phyloP scores from a whole-genome alignment of 2,329 filamentous ascomycete species.

The Parastagonospora avenae region DNA sequence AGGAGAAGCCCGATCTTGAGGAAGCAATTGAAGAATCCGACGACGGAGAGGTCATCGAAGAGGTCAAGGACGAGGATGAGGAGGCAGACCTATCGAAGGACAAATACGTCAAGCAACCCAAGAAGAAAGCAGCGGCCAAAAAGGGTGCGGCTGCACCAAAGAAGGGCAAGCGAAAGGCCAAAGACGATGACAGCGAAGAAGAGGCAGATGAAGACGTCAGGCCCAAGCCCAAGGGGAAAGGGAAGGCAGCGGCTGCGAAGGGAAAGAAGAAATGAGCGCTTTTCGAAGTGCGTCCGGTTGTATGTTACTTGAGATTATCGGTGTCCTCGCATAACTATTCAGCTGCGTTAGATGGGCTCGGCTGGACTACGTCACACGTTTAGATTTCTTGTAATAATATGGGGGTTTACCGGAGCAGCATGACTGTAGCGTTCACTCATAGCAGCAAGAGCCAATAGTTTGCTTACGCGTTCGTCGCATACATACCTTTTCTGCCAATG shows the following conservation, averaged over 20 bases:
- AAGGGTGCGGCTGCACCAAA: slow-evolving; percentile 54
- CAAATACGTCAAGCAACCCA: slow-evolving; percentile 93
- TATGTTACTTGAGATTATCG: not conserved
- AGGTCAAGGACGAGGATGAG: slow-evolving; percentile 66
- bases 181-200: slow-evolving; percentile 42
- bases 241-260: slow-evolving; percentile 45
- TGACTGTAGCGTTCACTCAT: no score
- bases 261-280: slow-evolving; percentile 1
- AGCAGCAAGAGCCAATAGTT: no score
- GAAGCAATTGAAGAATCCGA: slow-evolving; percentile 95
- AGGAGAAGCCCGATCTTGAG: slow-evolving; percentile 88
- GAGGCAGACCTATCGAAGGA: slow-evolving; percentile 89
- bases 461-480: no score
- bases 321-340: not conserved
- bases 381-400: no score
- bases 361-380: no score
- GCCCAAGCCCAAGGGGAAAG: slow-evolving; percentile 54
- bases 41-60: slow-evolving; percentile 57
- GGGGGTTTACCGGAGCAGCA: no score
- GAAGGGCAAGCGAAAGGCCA: slow-evolving; percentile 47
- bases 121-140: slow-evolving; percentile 66
- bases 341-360: no score
- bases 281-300: no score
- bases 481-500: no score
- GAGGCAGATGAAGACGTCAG: slow-evolving; percentile 55